A percentile compares a stretch with the other conserved stretches of the same genome.
Evolutionary conservation across 1,139 yeast species (phyloP).

Genomic region (Candida sojae): DNA sequence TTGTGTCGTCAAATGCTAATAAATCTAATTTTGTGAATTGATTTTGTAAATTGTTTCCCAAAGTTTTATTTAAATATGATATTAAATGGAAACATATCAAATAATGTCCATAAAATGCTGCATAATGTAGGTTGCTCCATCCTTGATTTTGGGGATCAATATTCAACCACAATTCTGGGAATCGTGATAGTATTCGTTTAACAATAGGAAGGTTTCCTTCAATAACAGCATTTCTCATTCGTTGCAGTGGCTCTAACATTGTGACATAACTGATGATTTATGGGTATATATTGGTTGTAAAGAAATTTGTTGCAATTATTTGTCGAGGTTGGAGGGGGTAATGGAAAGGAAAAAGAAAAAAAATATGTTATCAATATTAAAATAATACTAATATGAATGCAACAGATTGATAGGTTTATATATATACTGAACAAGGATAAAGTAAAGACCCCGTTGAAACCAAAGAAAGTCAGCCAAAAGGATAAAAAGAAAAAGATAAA

Average conservation of each 20-base stretch:
- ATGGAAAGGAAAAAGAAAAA: too few species aligned
- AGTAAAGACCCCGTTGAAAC: not conserved
- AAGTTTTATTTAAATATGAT: constrained; percentile 31
- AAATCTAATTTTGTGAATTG: constrained; percentile 30
- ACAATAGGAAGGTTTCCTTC: constrained; percentile 75
- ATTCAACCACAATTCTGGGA: constrained; percentile 77
- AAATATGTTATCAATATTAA: too few species aligned
- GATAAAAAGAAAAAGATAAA: not conserved
- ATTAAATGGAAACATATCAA: constrained; percentile 67
- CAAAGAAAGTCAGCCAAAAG: not conserved
- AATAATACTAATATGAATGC: too few species aligned
- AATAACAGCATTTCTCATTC: constrained; percentile 75
- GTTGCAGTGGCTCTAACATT: constrained; percentile 63
- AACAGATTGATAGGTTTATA: too few species aligned
- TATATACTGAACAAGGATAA: too few species aligned
- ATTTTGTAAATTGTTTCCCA: constrained; percentile 16
- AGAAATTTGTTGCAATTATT: not conserved
- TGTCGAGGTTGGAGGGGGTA: not conserved
- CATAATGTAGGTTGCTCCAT: constrained; percentile 89
- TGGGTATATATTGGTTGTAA: not conserved
- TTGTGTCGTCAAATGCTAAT: constrained; percentile 63
- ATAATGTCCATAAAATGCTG: constrained; percentile 79
- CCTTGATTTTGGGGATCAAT: constrained; percentile 69
- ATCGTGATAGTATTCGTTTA: constrained; percentile 66
- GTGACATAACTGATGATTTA: constrained; percentile 2